Percentiles rank a stretch among this genome's conserved stretches.
Conservation (phyloP, 2,329 filamentous ascomycete species). For the Sclerotinia nivalis region DNA sequence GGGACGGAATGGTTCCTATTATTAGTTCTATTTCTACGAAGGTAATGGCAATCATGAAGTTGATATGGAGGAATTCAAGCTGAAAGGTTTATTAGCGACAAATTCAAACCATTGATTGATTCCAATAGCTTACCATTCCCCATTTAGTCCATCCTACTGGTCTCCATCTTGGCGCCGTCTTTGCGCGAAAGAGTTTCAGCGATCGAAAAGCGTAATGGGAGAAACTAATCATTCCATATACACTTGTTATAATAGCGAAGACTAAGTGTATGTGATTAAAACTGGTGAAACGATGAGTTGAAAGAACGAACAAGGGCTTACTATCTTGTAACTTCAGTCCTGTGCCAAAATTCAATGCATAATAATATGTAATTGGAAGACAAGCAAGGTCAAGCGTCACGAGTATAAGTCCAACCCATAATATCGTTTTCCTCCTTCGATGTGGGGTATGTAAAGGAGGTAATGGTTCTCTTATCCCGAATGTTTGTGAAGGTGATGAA, state of each 20-base stretch:
- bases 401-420: constrained; percentile 29
- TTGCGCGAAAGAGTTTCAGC: constrained; percentile 33
- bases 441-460: constrained; percentile 36
- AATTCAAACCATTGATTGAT: not conserved
- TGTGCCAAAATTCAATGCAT: constrained; percentile 36
- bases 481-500: constrained; percentile 13
- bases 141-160: constrained; percentile 38
- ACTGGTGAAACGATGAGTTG: not conserved
- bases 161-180: constrained; percentile 30
- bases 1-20: constrained; percentile 30
- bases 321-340: constrained; percentile 33
- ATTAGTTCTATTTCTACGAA: constrained; percentile 37
- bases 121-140: constrained; percentile 33
- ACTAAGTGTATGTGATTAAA: constrained; percentile 25
- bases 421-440: constrained; percentile 28
- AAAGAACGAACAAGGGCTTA: constrained; percentile 20
- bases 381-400: constrained; percentile 33
- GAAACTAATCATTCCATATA: constrained; percentile 37
- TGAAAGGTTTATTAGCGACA: constrained; percentile 18
- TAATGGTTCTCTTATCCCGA: constrained; percentile 27
- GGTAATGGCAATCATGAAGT: constrained; percentile 33
- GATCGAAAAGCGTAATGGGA: constrained; percentile 35
- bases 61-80: constrained; percentile 36
- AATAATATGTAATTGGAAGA: constrained; percentile 36
- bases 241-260: constrained; percentile 35